Conservation (phyloP, 2,329 filamentous ascomycete species). For the Diplodia seriata region DNA sequence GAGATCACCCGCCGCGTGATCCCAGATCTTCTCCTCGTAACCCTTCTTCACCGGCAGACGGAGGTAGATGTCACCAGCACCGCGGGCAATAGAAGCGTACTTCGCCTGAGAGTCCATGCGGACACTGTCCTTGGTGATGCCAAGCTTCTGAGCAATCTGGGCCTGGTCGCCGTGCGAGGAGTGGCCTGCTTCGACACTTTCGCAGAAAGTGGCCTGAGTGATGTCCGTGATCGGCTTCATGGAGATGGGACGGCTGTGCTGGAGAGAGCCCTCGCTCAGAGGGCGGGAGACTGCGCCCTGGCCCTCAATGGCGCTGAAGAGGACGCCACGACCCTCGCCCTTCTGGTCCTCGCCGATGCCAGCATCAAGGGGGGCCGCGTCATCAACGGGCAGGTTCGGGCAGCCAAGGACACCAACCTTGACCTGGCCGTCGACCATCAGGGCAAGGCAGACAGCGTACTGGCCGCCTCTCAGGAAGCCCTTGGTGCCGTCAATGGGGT, state of each 20-base stretch:
- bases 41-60: conserved; percentile 82
- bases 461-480: conserved; percentile 95
- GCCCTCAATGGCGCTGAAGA: conserved; percentile 84
- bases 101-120: conserved; percentile 98
- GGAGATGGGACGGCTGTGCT: conserved; percentile 67
- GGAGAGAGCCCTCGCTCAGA: conserved; percentile 64
- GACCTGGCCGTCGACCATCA: conserved; percentile 92
- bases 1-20: conserved; percentile 93
- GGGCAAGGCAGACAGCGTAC: conserved; percentile 91
- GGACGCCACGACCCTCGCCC: conserved; percentile 79
- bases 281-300: conserved; percentile 82
- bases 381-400: conserved; percentile 91
- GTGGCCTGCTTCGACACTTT: conserved; percentile 93
- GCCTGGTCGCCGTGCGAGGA: conserved; percentile 89
- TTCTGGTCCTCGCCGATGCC: conserved; percentile 77
- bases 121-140: conserved; percentile 87
- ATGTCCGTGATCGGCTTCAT: conserved; percentile 83
- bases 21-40: conserved; percentile 99
- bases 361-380: conserved; percentile 72
- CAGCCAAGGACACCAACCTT: conserved; percentile 94
- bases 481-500: conserved; percentile 97
- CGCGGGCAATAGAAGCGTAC: conserved; percentile 92
- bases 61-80: conserved; percentile 93
- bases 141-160: conserved; percentile 80
- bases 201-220: conserved; percentile 86